A percentile compares a stretch with the other conserved stretches of the same genome.
These are phyloP conservation scores for Hysterium pulicare DNA, from an alignment of 2,329 filamentous ascomycete species.

Conservation along the genomic window DNA sequence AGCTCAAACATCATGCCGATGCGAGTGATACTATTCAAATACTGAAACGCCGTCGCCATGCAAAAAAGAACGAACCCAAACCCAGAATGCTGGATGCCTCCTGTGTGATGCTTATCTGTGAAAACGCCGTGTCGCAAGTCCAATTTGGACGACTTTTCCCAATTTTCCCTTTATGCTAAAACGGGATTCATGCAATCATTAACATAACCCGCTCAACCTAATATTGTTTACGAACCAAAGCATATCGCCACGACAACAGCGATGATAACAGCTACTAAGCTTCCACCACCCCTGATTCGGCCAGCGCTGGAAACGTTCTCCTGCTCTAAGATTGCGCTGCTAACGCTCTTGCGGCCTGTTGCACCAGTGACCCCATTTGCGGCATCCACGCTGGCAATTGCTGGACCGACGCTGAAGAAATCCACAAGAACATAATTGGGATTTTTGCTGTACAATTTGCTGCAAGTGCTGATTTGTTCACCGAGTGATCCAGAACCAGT, in stretches of 20 bases:
- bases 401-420: conserved; percentile 71
- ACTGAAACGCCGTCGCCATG: neutral
- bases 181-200: neutral
- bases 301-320: conserved; percentile 13
- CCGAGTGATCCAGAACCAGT: conserved; percentile 55
- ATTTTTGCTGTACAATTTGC: conserved; percentile 59
- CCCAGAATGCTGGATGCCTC: neutral
- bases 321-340: conserved; percentile 14
- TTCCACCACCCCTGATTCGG: conserved; percentile 15
- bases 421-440: conserved; percentile 78
- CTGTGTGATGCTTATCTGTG: neutral
- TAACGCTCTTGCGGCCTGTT: conserved; percentile 23
- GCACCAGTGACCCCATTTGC: conserved; percentile 57
- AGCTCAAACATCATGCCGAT: too few relatives aligned
- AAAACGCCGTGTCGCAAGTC: neutral
- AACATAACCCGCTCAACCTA: neutral
- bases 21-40: too few relatives aligned
- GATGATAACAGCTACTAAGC: conserved; percentile 26
- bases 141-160: neutral
- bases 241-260: conserved; percentile 27
- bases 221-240: conserved; percentile 13
- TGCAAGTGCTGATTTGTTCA: conserved; percentile 32
- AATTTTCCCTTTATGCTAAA: too few relatives aligned
- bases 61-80: neutral
- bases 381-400: conserved; percentile 67